phyloP scores from a whole-genome alignment of 129 eudicot species.

The Cynara cardunculus region DNA sequence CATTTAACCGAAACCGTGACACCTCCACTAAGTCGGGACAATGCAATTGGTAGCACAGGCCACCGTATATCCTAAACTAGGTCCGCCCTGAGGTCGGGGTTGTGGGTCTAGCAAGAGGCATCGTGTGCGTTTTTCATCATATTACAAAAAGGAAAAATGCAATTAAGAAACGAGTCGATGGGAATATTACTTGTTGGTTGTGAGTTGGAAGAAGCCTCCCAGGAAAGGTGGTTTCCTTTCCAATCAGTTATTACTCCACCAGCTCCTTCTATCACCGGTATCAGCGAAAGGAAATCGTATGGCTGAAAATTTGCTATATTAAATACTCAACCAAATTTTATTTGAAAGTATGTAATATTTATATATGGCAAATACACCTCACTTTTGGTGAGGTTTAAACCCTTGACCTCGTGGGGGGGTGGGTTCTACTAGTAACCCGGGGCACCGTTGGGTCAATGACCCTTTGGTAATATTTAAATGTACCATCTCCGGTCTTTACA shows the following conservation, averaged over 20 bases:
- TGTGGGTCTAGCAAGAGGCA: background rate
- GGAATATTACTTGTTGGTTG: constrained; percentile 49
- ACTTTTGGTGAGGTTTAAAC: background rate
- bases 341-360: background rate
- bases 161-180: background rate
- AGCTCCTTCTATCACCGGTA: constrained; percentile 94
- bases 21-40: no score
- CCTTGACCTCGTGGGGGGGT: no score
- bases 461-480: background rate
- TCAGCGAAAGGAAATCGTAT: constrained; percentile 76
- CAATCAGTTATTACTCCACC: constrained; percentile 97
- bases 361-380: background rate
- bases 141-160: background rate
- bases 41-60: no score
- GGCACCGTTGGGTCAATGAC: background rate
- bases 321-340: background rate
- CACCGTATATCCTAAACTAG: no score
- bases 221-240: constrained; percentile 61
- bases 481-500: background rate
- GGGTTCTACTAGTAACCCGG: no score
- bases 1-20: no score
- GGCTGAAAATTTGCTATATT: constrained; percentile 53
- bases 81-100: background rate
- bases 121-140: background rate
- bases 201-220: constrained; percentile 85